Evolutionary conservation across 2,329 filamentous ascomycete species (phyloP), one percentile per base, ranked within the genome.

Genomic region (Aspergillus pseudotamarii): DNA sequence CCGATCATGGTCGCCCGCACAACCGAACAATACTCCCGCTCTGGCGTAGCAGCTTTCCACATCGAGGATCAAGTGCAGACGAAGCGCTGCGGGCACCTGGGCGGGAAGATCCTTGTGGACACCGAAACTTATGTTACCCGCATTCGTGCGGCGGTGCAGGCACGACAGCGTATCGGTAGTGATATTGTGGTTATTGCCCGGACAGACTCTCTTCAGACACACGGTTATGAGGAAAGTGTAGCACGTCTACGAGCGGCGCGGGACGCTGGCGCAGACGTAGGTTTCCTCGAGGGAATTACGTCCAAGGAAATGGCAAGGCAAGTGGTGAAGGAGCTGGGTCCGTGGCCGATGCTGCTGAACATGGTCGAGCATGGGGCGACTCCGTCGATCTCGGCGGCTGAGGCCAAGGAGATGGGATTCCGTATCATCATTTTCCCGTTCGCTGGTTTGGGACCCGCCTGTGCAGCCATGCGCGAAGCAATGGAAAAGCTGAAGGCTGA

Each of bases 41-140:
- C 83, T 3, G 85, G 85, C 28, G 82, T 87, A 3, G 85, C 85
- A 1, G 85, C 79, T 11, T 78, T 87, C 51, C 85, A 87, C 70
- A 81, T 87, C 66, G 85, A 88, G 72, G 85, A 87, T 72, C 84
- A 87, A 70, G 80, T 86, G 9, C 77, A 78, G 64, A 78, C 75
- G 19, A 80, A 81, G 61, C 74, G 78, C 21, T 80, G 79, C 62
- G 78, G 79, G 2, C 78, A 80, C 58, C 73, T 80, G 0, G 73
- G 69, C 2, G 78, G 78, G 43, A 81, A 80, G 65, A 71, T 76
- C 43, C 73, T 80, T 10, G 78, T 80, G 28, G 75, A 76, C 53
- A 66, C 60, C 0, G 69, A 71, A 1, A 75, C 74, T 2, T 80
- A 75, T 60, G 69, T 72, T 43, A 74, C 71, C 10, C 74, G 78